Base-by-base conservation (phyloP, 768 basidiomycete species). In the Cyathus striatus region DNA sequence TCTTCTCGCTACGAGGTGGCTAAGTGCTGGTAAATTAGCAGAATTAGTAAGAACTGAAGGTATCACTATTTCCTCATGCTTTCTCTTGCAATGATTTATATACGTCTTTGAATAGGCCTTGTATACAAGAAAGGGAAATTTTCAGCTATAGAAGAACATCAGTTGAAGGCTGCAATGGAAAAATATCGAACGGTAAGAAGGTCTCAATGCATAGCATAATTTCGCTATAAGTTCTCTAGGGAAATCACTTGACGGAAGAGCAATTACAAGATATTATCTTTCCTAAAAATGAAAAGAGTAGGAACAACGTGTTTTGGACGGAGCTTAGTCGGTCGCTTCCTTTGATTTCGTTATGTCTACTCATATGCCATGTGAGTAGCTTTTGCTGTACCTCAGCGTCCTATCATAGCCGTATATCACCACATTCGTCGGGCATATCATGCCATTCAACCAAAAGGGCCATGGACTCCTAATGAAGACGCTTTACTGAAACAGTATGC, bases 91-190 rank as follows among this genome's bases (percentile, higher is more conserved):
- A 18, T 32, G 26, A 18, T 18, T 18, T 7, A 36, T 9, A 36
- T 18, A 36, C 27, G 9, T 30, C 27, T 23, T 43, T 37, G 12
- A 46, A 18, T 44, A 90, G 88, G 87, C 23, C 75, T 91, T n/a
- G 75, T 86, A 2, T 90, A 88, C 60, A 90, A 84, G 64, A 90
- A 90, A 61, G 89, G 89, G 12, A 90, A 88, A 56, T 92, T 92
- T 53, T 89, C 87, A 20, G 77, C 82, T 0, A 79, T 80, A 32
- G 89, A 92, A 54, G 84, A 81, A 44, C 72, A 79, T 20, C 81
- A 82, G 48, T 60, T 90, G 1, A 72, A 64, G 48, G 59, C 61
- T 12, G 88, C 87, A 5, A 79, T 91, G 25, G 79, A 83, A 43
- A 60, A 64, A 6, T 89, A 81, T 56, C 73, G 75, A 42, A 51